Evolutionary conservation across 179 eudicot genomes (phyloP), one percentile per base, ranked within the genome.

Genomic region (Sideroxylon spinosum): DNA sequence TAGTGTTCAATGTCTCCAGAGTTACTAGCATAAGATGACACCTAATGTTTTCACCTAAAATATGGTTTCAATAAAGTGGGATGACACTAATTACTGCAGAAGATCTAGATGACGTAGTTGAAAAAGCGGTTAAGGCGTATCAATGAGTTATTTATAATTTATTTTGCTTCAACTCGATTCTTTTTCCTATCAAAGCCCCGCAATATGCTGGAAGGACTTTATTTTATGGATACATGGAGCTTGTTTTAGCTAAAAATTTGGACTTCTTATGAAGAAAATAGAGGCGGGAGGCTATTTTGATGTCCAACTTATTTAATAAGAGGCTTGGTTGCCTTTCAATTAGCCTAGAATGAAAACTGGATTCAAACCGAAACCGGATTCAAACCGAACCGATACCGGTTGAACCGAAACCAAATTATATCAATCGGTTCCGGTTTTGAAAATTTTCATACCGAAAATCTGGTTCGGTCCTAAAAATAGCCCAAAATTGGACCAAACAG

Each of bases 31-130:
- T 23, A 63, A 25, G 12, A 10, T 78, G 50, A 52, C 49, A 13
- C 3, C 61, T 62, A 69, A 23, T 52, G 23, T 71, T 70, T 46
- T 48, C 52, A 50, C 61, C 32, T 74, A 37, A 12, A 53, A 73
- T 64, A 53, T 56, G 60, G 28, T 53, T 71, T 22, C 78, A 93
- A 97, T 94, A 93, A 86, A 91, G 97, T 84, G 93, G 97, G n/a
- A 84, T 93, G 97, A 76, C 92, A 23, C 81, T 93, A 82, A 88
- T 93, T 79, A 92, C 98, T 73, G 98, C 97, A 13, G 94, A 93
- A 76, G 97, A 93, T 88, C 86, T 93, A 71, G 98, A 93, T 78
- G 97, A 91, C 85, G 97, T 94, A 12, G 97, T 94, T 52, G 90
- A 87, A 82, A 93, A 93, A 81, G 98, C 97, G 22, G 97, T 93